Evolutionary conservation across 2,329 filamentous ascomycete genomes (phyloP).

Genomic region (Immersiporthe knoxdaviesiana): DNA sequence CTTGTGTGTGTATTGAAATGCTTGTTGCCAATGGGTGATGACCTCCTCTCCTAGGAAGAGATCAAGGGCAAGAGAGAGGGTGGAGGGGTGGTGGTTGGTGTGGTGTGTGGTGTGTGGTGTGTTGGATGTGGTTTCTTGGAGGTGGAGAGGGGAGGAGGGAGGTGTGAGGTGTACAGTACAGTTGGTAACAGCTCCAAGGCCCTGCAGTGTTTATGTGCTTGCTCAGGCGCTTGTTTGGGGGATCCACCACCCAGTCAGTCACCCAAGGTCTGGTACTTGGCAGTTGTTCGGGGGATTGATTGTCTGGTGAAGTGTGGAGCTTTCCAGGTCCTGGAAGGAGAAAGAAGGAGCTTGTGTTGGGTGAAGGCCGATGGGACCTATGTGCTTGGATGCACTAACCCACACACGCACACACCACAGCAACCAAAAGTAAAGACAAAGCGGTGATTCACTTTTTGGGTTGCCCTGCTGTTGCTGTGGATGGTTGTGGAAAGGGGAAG

Average conservation of each 20-base stretch:
- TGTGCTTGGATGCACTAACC: slow-evolving; percentile 4
- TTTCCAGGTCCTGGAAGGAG: slow-evolving; percentile 3
- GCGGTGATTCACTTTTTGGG: background rate
- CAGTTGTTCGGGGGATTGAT: background rate
- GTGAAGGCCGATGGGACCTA: slow-evolving; percentile 2
- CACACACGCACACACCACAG: background rate
- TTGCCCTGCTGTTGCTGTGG: slow-evolving; percentile 9
- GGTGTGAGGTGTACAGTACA: slow-evolving; percentile 7
- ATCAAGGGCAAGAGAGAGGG: slow-evolving; percentile 3
- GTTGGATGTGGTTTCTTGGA: background rate
- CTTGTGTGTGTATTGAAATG: slow-evolving; percentile 1
- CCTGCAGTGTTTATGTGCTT: slow-evolving; percentile 17
- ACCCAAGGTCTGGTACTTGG: background rate
- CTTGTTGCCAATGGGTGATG: slow-evolving; percentile 18
- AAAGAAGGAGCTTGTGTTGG: slow-evolving; percentile 9
- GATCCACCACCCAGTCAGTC: slow-evolving; percentile 13
- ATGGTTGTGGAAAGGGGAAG: background rate
- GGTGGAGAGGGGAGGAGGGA: background rate
- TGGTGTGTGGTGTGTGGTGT: slow-evolving; percentile 2
- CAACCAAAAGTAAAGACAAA: background rate
- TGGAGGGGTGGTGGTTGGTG: background rate
- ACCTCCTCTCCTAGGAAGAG: slow-evolving; percentile 10
- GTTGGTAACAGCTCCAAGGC: background rate
- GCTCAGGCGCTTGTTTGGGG: slow-evolving; percentile 13
- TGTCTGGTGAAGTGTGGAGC: slow-evolving; percentile 5